A percentile compares a stretch with the other conserved stretches of the same genome.
phyloP scores from a whole-genome alignment of 768 basidiomycete genomes.

The Mycena chlorophos region DNA sequence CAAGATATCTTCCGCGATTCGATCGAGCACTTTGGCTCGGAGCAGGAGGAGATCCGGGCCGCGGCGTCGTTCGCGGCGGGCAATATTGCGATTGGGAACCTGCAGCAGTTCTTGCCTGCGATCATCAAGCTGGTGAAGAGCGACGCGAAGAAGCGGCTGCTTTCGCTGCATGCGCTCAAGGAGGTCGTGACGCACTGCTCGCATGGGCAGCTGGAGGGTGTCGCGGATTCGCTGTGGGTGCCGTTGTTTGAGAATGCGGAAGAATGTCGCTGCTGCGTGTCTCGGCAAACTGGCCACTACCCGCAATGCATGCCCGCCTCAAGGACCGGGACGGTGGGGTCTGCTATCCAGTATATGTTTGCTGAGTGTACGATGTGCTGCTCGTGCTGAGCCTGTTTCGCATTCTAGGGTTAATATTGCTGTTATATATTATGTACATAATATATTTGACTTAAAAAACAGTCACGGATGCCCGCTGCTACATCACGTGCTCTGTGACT shows the following conservation, averaged over 20 bases:
- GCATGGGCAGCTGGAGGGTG: constrained; percentile 76
- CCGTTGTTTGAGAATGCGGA: constrained; percentile 92
- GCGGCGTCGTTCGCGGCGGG: constrained; percentile 96
- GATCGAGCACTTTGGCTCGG: constrained; percentile 71
- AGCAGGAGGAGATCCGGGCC: constrained; percentile 83
- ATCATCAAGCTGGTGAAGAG: constrained; percentile 78
- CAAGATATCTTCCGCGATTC: constrained; percentile 74
- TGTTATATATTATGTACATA: too few species aligned
- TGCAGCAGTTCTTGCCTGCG: constrained; percentile 81
- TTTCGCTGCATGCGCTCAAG: constrained; percentile 90
- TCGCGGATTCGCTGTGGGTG: constrained; percentile 88
- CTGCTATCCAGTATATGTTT: constrained; percentile 92
- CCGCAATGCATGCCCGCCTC: constrained; percentile 74
- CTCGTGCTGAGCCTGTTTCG: constrained; percentile 87
- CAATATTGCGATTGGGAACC: constrained; percentile 93
- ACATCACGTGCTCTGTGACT: too few species aligned
- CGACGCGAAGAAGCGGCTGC: constrained; percentile 75
- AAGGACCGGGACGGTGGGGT: constrained; percentile 82
- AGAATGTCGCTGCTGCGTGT: constrained; percentile 95
- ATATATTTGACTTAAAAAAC: too few species aligned
- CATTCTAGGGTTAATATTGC: constrained; percentile 86
- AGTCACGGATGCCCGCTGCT: too few species aligned
- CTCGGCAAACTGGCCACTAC: constrained; percentile 93
- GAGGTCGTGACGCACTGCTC: constrained; percentile 95
- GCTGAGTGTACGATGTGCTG: constrained; percentile 91